Conservation (phyloP, 148 eudicot genomes). For the Agrostemma githago region DNA sequence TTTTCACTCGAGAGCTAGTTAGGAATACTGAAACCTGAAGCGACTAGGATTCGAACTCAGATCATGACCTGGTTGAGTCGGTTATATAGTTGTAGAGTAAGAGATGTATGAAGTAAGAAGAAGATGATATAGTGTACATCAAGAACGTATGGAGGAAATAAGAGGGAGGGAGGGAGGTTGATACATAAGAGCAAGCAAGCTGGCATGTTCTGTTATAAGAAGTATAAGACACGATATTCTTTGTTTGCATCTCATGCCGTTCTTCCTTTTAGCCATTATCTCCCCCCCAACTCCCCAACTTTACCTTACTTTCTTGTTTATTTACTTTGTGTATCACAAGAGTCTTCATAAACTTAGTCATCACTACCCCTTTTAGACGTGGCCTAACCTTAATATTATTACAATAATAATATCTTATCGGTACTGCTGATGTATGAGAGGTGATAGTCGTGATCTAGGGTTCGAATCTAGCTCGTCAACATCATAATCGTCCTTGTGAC, state of each 20-base stretch:
- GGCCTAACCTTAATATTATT: neutral
- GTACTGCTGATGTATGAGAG: too few relatives aligned
- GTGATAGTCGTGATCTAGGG: too few relatives aligned
- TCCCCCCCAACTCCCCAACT: neutral
- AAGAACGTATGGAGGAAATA: neutral
- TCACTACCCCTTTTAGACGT: neutral
- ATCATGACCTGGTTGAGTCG: too few relatives aligned
- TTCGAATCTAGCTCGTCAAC: too few relatives aligned
- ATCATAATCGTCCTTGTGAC: too few relatives aligned
- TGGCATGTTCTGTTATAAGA: constrained; percentile 1
- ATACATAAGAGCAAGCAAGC: neutral
- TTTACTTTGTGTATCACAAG: neutral
- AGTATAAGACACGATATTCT: neutral
- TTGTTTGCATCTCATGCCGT: neutral
- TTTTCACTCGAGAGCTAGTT: too few relatives aligned
- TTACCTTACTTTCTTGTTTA: neutral
- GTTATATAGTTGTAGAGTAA: too few relatives aligned
- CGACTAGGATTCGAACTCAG: too few relatives aligned
- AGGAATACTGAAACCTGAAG: too few relatives aligned
- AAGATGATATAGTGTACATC: neutral
- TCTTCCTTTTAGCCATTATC: neutral
- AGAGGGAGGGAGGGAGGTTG: neutral
- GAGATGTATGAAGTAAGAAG: neutral
- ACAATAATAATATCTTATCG: too few relatives aligned
- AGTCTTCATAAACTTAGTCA: neutral